Evolutionary conservation across 495 filamentous ascomycete genomes (phyloP).

Genomic region (Hypoxylon cercidicola): DNA sequence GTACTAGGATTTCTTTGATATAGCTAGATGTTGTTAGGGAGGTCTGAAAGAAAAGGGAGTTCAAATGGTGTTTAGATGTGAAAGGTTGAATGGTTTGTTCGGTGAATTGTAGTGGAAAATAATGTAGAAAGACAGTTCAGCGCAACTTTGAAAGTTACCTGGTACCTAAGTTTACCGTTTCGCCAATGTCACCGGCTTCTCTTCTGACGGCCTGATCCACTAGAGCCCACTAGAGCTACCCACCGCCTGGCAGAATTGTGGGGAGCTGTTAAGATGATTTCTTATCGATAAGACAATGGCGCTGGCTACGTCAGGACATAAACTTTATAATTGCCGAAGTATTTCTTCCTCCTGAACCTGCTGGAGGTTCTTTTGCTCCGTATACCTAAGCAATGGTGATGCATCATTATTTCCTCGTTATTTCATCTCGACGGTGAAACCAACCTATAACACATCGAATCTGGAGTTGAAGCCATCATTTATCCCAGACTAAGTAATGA

Average conservation of each 20-base stretch:
- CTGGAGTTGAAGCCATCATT: background rate
- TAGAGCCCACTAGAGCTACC: background rate
- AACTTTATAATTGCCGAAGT: too few species aligned
- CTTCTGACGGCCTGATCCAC: background rate
- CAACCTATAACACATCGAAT: too few species aligned
- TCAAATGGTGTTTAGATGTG: background rate
- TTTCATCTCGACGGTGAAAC: too few species aligned
- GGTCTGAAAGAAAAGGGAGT: background rate
- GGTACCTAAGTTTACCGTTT: background rate
- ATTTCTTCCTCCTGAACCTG: conserved; percentile 1
- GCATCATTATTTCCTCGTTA: too few species aligned
- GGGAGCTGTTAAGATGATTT: conserved; percentile 2
- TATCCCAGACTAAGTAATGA: conserved; percentile 13
- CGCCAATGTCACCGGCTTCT: conserved; percentile 6
- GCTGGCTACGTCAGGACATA: too few species aligned
- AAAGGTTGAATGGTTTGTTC: background rate
- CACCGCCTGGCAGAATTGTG: conserved; percentile 29
- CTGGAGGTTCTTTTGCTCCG: conserved; percentile 29
- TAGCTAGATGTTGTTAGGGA: background rate
- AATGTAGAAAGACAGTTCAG: conserved; percentile 14
- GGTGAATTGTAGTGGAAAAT: conserved; percentile 8
- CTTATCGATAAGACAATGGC: conserved; percentile 15
- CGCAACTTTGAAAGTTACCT: background rate
- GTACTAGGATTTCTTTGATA: background rate
- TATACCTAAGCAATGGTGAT: background rate